Base-by-base conservation (phyloP, 2,329 filamentous ascomycete genomes). In the Penicillium sp. region DNA sequence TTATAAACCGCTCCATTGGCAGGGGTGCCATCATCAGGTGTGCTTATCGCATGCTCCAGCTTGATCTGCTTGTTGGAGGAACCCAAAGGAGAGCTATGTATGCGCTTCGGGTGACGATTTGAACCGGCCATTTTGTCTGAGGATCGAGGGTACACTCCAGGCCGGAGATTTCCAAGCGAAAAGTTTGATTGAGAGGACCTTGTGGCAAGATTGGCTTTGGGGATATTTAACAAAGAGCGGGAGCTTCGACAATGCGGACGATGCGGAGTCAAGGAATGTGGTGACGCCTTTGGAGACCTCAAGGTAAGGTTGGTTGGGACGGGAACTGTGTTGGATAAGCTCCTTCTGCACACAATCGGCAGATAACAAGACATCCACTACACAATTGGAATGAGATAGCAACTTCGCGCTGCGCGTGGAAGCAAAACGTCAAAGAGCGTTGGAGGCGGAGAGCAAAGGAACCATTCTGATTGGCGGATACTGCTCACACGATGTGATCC, bases 21-120 rank as follows among this genome's bases (percentile, higher is more conserved):
- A 2, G 75, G 71, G 1, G 75, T 75, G 9, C 71, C 65, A 48
- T 78, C 75, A 4, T 71, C 73, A 11, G 76, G 73, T 2, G 70
- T 77, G 40, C 72, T 65, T 24, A 66, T 62, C 50, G 69, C 77
- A 29, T 64, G 60, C 59, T 83, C 79, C 14, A 79, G 76, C 61
- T 79, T 81, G 50, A 81, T 73, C 54, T 84, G 81, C 70, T 85
- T 85, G 59, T 79, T 71, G 1, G 82, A 5, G 24, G 24, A 8
- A 27, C 5, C 24, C 24, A 8, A 2, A 21, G 77, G 73, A 14
- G 80, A 78, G 59, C 79, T 81, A 65, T 79, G 80, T 71, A 84
- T 84, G 70, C 82, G 81, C 72, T 85, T 85, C 44, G 74, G 69
- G 60, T 78, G 50, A 81, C 75, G 52, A 78, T 77, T 69, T 79